phyloP scores from a whole-genome alignment of 2,329 filamentous ascomycete genomes.

The Hirsutella rhossiliensis region DNA sequence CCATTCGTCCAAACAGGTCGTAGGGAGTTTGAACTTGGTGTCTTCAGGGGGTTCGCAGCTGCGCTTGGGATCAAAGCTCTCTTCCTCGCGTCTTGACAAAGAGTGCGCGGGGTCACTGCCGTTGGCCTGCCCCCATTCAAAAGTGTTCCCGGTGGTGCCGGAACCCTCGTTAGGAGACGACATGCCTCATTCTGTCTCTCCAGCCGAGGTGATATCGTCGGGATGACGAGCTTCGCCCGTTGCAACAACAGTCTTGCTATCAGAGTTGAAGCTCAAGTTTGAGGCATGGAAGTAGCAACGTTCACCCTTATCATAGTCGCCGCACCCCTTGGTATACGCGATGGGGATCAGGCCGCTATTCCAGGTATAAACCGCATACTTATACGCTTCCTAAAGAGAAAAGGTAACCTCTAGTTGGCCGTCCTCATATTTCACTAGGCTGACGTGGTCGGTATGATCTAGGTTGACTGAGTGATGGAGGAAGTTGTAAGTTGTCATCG shows the following conservation, averaged over 20 bases:
- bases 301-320: slow-evolving; percentile 11
- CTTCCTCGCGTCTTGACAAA: neutral
- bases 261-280: slow-evolving; percentile 6
- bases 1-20: slow-evolving; percentile 12
- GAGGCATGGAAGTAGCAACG: slow-evolving; percentile 17
- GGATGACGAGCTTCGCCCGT: slow-evolving; percentile 8
- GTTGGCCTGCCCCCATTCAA: neutral
- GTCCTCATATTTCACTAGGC: neutral
- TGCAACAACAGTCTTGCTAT: slow-evolving; percentile 7
- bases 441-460: slow-evolving; percentile 13
- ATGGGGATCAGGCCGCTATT: slow-evolving; percentile 11
- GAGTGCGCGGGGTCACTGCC: neutral
- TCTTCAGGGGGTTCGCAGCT: slow-evolving; percentile 4
- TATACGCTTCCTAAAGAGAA: slow-evolving; percentile 8
- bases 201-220: slow-evolving; percentile 9
- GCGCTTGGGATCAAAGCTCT: neutral
- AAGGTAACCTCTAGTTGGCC: slow-evolving; percentile 8
- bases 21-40: slow-evolving; percentile 11
- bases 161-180: slow-evolving; percentile 6
- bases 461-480: slow-evolving; percentile 15
- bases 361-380: slow-evolving; percentile 11
- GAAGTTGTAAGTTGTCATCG: slow-evolving; percentile 14
- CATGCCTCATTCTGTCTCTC: slow-evolving; percentile 13
- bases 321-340: slow-evolving; percentile 12
- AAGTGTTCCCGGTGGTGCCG: neutral